Base-by-base conservation (phyloP, 192 early-diverging fungal genomes). In the Obelidium mucronatum region DNA sequence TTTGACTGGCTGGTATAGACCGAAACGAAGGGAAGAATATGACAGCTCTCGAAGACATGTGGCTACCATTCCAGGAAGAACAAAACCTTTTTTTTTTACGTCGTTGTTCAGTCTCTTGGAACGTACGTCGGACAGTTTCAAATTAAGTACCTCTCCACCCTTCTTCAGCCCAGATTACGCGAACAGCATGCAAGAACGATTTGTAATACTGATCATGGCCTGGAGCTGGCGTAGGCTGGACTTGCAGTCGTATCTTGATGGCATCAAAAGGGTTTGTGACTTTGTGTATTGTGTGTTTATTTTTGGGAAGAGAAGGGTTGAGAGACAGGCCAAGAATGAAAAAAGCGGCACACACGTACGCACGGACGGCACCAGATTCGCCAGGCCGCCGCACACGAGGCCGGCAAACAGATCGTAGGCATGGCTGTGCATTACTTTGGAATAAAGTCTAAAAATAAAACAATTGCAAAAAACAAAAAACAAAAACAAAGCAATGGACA, bases 11-110 rank as follows among this genome's bases (percentile, higher is more conserved):
- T 28, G 30, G 48, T 78, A 78, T 17, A 71, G 30, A 1, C 53
- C 76, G 35, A 78, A 78, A 6, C 76, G 76, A 2, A 78, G 40
- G 22, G 68, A 71, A 13, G 76, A 78, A 48, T 78, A 78, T n/a
- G 58, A 53, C 8, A 78, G 42, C 44, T 78, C 76, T 53, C 76
- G 26, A 22, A 78, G 28, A 13, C 40, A 54, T 2, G 76, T 73
- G 39, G 76, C 76, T 33, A 65, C 17, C 26, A 78, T 48, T 28
- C 76, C 76, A 3, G 67, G 76, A 24, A 60, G n/a, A 19, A 44
- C 28, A 3, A 78, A 56, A 40, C 76, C 68, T 67, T 30, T n/a
- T 37, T 39, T 15, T 4, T 22, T 44, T n/a, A 51, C 11, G 30
- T 58, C 24, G 55, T 8, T 8, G 11, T 22, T 42, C 15, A 51